A percentile compares a stretch with the other conserved stretches of the same genome.
Evolutionary conservation across 805 yeast genomes (phyloP).

Genomic region (Monosporozyma solicola): DNA sequence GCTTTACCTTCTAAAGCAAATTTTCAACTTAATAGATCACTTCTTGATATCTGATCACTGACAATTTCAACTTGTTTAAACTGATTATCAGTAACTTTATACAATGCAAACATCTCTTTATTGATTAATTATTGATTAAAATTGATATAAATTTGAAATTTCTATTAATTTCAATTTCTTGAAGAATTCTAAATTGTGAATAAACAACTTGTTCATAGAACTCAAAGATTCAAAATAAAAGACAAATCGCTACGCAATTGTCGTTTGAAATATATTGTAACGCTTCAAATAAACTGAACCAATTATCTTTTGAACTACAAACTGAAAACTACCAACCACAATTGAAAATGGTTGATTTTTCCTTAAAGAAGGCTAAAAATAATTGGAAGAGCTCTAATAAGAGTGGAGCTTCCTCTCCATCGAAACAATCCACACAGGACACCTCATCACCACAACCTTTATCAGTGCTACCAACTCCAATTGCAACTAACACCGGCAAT

Average conservation of each 20-base stretch:
- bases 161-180: background rate
- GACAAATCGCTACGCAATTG: background rate
- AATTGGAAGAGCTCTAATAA: conserved; percentile 19
- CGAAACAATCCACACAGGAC: background rate
- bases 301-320: background rate
- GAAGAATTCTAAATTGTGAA: background rate
- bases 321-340: background rate
- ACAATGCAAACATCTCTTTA: background rate
- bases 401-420: background rate
- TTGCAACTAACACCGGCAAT: background rate
- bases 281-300: too few relatives aligned
- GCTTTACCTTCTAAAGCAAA: background rate
- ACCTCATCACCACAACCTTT: background rate
- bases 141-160: background rate
- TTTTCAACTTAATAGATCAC: background rate
- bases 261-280: background rate
- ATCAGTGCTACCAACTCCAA: background rate
- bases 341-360: conserved; percentile 27
- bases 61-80: background rate
- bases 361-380: conserved; percentile 27
- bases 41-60: background rate
- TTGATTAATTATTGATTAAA: background rate
- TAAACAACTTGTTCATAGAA: background rate
- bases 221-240: background rate
- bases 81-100: background rate